Evolutionary conservation across 2,329 filamentous ascomycete genomes (phyloP).

Genomic region (Aspergillus viridinutans): DNA sequence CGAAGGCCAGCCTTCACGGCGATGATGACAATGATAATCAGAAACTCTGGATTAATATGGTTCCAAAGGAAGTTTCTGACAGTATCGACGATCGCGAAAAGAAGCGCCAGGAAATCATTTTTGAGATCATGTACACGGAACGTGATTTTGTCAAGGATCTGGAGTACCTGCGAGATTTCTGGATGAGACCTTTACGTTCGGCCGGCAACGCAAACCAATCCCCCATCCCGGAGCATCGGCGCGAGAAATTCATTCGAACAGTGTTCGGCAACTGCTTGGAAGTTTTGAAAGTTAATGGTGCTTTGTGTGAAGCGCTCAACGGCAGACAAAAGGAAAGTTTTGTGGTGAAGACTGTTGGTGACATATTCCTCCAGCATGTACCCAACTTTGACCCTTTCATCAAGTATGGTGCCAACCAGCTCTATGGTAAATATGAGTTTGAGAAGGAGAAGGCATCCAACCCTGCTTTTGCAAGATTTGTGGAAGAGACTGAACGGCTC

Average conservation of each 20-base stretch:
- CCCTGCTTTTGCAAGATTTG: constrained; percentile 78
- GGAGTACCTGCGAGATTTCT: constrained; percentile 96
- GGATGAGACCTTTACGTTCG: constrained; percentile 86
- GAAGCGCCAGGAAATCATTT: constrained; percentile 97
- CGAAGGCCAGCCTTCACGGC: constrained; percentile 64
- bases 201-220: constrained; percentile 62
- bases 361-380: constrained; percentile 89
- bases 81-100: constrained; percentile 86
- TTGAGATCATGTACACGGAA: constrained; percentile 97
- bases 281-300: constrained; percentile 85
- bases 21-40: constrained; percentile 92
- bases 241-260: constrained; percentile 85
- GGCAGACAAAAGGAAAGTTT: constrained; percentile 84
- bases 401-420: constrained; percentile 88
- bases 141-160: constrained; percentile 98
- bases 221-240: constrained; percentile 80
- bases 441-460: constrained; percentile 92
- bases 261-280: constrained; percentile 97
- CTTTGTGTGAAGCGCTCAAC: constrained; percentile 82
- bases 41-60: constrained; percentile 98
- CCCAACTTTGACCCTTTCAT: constrained; percentile 95
- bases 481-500: constrained; percentile 91
- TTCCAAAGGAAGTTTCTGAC: constrained; percentile 90
- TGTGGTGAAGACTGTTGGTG: constrained; percentile 83
- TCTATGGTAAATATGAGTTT: constrained; percentile 97